Evolutionary conservation across 257 asterid genomes (phyloP).

Genomic region (Primulina eburnea): DNA sequence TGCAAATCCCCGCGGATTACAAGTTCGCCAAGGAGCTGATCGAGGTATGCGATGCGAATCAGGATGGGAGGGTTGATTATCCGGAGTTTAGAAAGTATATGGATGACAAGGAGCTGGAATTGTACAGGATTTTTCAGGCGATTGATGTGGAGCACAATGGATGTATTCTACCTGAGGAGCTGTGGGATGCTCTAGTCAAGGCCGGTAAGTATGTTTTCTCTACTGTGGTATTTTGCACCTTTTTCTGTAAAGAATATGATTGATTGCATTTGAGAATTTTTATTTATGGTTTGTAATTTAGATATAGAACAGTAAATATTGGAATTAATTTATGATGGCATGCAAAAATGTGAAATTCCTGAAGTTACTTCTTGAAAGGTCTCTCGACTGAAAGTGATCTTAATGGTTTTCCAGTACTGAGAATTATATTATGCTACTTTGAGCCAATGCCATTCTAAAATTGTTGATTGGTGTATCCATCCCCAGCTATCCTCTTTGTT

Average conservation of each 20-base stretch:
- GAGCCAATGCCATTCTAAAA: no score
- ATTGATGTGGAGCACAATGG: conserved; percentile 96
- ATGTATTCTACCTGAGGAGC: conserved; percentile 92
- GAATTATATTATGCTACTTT: no score
- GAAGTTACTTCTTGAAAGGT: neutral
- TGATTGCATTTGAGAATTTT: neutral
- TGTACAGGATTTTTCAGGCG: conserved; percentile 91
- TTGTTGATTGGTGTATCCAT: neutral
- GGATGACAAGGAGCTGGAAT: conserved; percentile 94
- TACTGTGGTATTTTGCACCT: neutral
- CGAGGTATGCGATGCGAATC: conserved; percentile 76
- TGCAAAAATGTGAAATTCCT: neutral
- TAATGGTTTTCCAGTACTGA: neutral
- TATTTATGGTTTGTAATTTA: neutral
- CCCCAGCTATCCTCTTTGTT: neutral
- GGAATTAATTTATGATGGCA: neutral
- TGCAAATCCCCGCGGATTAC: conserved; percentile 89
- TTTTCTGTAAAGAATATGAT: neutral
- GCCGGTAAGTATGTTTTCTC: conserved; percentile 45
- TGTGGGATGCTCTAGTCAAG: conserved; percentile 92
- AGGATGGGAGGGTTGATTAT: conserved; percentile 93
- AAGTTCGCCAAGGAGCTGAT: conserved; percentile 94
- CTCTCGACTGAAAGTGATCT: neutral
- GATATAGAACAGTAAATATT: neutral
- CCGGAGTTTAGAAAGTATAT: conserved; percentile 88